Evolutionary conservation across 176 grass and related monocot species (phyloP).

Genomic region (Juncus inflexus): DNA sequence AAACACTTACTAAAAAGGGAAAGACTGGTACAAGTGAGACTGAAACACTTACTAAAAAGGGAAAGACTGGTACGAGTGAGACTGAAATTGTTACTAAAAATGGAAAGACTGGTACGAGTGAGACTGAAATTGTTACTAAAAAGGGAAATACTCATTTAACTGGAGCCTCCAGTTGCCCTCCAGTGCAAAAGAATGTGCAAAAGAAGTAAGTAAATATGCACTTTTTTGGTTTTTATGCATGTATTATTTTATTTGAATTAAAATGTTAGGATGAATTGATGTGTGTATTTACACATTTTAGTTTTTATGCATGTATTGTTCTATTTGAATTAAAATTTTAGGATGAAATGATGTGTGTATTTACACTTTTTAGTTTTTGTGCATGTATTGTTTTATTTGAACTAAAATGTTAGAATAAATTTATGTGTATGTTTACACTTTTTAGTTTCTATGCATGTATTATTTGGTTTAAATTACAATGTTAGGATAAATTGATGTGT

Average conservation of each 20-base stretch:
- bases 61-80: background rate
- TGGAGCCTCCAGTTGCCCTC: conserved; percentile 9
- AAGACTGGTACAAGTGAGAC: background rate
- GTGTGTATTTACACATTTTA: background rate
- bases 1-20: background rate
- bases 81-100: conserved; percentile 6
- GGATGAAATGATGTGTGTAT: background rate
- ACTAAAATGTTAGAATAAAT: background rate
- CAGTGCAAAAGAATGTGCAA: background rate
- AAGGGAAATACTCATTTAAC: background rate
- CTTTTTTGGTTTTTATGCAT: background rate
- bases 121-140: background rate
- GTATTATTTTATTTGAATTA: background rate
- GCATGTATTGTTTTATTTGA: background rate
- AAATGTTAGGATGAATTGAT: background rate
- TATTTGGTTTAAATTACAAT: background rate
- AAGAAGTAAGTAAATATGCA: background rate
- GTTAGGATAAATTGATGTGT: background rate
- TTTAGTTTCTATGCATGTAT: background rate
- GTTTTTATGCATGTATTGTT: background rate
- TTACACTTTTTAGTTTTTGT: background rate
- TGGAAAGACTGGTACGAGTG: background rate
- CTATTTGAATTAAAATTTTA: background rate
- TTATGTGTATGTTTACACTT: background rate
- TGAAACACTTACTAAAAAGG: conserved; percentile 15